phyloP scores from a whole-genome alignment of 345 rosid genomes.

The Corymbia maculata region DNA sequence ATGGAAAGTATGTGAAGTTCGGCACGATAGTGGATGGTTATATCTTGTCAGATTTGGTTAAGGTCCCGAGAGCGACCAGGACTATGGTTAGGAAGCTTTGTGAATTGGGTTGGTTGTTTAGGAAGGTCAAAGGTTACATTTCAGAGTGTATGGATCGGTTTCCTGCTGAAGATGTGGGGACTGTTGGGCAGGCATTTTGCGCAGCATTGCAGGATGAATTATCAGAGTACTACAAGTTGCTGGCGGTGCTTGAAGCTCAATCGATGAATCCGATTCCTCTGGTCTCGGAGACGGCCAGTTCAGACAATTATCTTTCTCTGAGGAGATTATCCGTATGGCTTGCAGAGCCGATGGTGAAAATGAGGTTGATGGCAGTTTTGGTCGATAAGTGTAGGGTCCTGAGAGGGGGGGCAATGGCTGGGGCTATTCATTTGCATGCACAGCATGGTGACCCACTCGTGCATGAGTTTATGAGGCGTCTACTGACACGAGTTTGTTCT shows the following conservation, averaged over 20 bases:
- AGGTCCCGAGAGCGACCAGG: slow-evolving; percentile 66
- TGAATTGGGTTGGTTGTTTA: slow-evolving; percentile 93
- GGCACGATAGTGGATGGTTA: slow-evolving; percentile 61
- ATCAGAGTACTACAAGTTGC: slow-evolving; percentile 73
- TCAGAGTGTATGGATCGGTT: slow-evolving; percentile 73
- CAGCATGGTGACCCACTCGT: slow-evolving; percentile 94
- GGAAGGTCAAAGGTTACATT: slow-evolving; percentile 73
- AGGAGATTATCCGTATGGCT: slow-evolving; percentile 94
- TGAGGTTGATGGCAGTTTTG: slow-evolving; percentile 97
- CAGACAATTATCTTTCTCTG: slow-evolving; percentile 65
- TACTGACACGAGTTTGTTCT: slow-evolving; percentile 80
- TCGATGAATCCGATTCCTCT: slow-evolving; percentile 89
- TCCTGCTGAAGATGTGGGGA: slow-evolving; percentile 79
- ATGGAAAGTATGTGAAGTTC: slow-evolving; percentile 78
- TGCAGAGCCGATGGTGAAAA: slow-evolving; percentile 87
- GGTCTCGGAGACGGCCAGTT: slow-evolving; percentile 57
- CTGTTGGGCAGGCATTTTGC: slow-evolving; percentile 92
- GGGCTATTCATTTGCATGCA: slow-evolving; percentile 93
- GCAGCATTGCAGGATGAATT: slow-evolving; percentile 94
- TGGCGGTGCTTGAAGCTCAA: slow-evolving; percentile 87
- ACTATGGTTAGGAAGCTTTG: slow-evolving; percentile 72
- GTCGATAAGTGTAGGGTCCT: slow-evolving; percentile 85
- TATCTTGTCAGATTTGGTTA: slow-evolving; percentile 40
- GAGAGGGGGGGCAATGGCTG: slow-evolving; percentile 97
- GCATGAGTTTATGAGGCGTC: slow-evolving; percentile 74